phyloP scores from a whole-genome alignment of 495 filamentous ascomycete genomes.

The Sordaria brevicollis region DNA sequence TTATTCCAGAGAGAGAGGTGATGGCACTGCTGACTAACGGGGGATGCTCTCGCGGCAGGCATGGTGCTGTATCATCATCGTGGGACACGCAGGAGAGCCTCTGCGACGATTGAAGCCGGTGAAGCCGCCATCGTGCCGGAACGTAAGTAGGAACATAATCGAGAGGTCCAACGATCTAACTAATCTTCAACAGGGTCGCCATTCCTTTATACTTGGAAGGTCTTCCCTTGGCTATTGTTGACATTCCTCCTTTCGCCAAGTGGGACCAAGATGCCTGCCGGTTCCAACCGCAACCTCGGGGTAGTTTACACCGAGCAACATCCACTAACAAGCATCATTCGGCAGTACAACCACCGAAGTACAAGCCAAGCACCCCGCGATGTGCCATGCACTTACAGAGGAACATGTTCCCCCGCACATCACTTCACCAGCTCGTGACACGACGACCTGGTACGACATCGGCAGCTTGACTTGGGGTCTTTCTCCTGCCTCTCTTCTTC shows the following conservation, averaged over 20 bases:
- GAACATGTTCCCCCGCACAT: not conserved
- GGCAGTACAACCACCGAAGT: not conserved
- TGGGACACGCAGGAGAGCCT: not conserved
- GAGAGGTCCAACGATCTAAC: no score
- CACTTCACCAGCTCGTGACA: not conserved
- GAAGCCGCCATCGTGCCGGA: not conserved
- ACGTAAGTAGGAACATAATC: not conserved
- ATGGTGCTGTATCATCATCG: not conserved
- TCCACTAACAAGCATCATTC: not conserved
- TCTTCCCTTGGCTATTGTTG: not conserved
- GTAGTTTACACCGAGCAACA: not conserved
- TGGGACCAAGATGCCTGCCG: not conserved
- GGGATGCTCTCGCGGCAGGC: not conserved
- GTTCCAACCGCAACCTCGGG: not conserved
- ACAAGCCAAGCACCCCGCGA: not conserved
- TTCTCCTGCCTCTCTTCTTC: not conserved
- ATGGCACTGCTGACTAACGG: not conserved
- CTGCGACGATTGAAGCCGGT: not conserved
- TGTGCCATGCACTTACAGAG: not conserved
- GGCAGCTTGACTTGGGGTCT: not conserved
- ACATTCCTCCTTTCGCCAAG: not conserved
- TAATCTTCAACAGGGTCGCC: not conserved
- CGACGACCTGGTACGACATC: not conserved
- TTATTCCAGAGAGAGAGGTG: not conserved
- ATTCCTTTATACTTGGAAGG: not conserved